phyloP scores from a whole-genome alignment of 2,329 filamentous ascomycete species.

The Diaporthe destruens region DNA sequence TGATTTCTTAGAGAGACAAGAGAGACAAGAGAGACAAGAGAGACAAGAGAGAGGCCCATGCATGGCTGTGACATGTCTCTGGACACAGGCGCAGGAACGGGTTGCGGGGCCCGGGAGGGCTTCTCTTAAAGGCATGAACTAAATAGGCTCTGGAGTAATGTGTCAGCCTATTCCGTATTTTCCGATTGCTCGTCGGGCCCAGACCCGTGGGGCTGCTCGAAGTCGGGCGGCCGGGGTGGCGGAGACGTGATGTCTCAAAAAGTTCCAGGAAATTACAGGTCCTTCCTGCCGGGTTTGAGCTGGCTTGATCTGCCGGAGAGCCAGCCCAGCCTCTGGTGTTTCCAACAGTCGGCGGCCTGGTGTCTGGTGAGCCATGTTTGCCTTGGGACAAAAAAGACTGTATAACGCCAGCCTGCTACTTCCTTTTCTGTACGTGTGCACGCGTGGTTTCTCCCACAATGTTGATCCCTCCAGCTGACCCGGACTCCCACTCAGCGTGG shows the following conservation, averaged over 20 bases:
- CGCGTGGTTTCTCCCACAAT: background rate
- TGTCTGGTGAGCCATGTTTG: background rate
- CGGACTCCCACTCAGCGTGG: slow-evolving; percentile 19
- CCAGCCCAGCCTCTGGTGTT: slow-evolving; percentile 13
- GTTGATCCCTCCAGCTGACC: background rate
- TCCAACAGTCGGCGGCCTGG: background rate
- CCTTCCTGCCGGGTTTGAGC: slow-evolving; percentile 14
- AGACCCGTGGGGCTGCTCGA: background rate
- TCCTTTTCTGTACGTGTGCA: no score
- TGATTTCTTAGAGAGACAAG: background rate
- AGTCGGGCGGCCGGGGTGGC: background rate
- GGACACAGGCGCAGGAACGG: background rate
- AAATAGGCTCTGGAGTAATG: slow-evolving; percentile 24
- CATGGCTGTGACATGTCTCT: slow-evolving; percentile 18
- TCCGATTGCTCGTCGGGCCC: slow-evolving; percentile 10
- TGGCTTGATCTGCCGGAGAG: slow-evolving; percentile 15
- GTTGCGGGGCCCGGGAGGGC: slow-evolving; percentile 8
- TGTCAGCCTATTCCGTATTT: background rate
- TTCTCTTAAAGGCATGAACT: slow-evolving; percentile 1
- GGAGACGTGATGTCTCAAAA: slow-evolving; percentile 16
- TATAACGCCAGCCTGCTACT: background rate
- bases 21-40: slow-evolving; percentile 1
- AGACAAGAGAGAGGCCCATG: background rate
- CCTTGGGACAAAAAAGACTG: background rate
- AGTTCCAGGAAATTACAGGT: slow-evolving; percentile 10